Conservation (phyloP, 306 rosid species). For the Mucuna pruriens region DNA sequence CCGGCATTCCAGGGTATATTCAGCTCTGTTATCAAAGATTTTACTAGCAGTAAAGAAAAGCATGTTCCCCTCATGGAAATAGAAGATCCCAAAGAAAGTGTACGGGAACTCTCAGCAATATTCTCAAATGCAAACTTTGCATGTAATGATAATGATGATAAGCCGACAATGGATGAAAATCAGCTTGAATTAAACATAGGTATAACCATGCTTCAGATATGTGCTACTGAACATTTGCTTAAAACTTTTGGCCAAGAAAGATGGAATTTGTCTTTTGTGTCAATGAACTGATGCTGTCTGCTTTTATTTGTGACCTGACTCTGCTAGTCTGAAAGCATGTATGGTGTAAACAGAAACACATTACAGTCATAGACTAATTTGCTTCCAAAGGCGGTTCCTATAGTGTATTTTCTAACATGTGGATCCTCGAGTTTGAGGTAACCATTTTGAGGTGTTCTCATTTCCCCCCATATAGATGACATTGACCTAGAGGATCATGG, state of each 20-base stretch:
- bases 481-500: conserved; percentile 62
- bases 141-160: conserved; percentile 47
- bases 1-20: conserved; percentile 68
- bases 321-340: not conserved
- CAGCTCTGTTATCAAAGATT: conserved; percentile 77
- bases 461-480: conserved; percentile 62
- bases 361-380: not conserved
- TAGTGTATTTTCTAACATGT: not conserved
- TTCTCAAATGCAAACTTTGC: conserved; percentile 68
- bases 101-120: conserved; percentile 59
- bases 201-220: conserved; percentile 40
- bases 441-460: not conserved
- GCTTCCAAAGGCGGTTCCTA: not conserved
- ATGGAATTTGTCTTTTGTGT: not conserved
- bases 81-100: conserved; percentile 64
- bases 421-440: conserved; percentile 19
- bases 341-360: not conserved
- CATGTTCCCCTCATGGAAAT: conserved; percentile 53
- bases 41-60: conserved; percentile 74
- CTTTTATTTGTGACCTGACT: not conserved
- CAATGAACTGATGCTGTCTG: not conserved
- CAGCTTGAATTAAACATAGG: conserved; percentile 65
- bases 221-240: conserved; percentile 9
- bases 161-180: conserved; percentile 42
- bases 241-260: conserved; percentile 8